Conservation (phyloP, 495 filamentous ascomycete genomes). For the Xylaria palmicola region DNA sequence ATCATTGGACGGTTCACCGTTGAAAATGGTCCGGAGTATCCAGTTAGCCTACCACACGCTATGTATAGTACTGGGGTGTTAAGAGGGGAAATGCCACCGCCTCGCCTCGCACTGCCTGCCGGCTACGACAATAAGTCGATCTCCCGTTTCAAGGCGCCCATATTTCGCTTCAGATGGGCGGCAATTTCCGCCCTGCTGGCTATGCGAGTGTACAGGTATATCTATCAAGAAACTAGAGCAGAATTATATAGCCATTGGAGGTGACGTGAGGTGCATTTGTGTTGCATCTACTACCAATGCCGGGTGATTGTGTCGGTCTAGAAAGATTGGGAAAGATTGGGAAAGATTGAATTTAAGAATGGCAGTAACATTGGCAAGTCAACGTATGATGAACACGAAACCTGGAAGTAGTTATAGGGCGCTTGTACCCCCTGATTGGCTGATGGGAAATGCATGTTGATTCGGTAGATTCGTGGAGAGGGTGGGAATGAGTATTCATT, state of each 20-base stretch:
- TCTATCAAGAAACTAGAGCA: neutral
- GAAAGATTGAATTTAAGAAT: no score
- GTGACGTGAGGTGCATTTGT: neutral
- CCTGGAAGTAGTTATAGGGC: no score
- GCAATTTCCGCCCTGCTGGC: neutral
- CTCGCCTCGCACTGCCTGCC: neutral
- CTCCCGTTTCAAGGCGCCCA: neutral
- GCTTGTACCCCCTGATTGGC: constrained; percentile 6
- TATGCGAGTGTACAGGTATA: neutral
- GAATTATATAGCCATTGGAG: neutral
- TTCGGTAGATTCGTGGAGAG: neutral
- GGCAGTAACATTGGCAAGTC: neutral
- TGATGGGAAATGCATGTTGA: neutral
- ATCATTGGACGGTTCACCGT: no score
- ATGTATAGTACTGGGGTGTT: no score
- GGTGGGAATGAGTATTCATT: neutral
- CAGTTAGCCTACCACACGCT: no score
- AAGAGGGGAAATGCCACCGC: no score
- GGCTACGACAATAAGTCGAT: neutral
- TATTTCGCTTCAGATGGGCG: neutral
- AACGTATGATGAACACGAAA: constrained; percentile 11
- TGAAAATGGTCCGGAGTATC: no score
- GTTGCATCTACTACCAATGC: neutral
- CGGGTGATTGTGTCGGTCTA: neutral
- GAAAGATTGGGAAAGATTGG: no score